A percentile compares a stretch with the other conserved stretches of the same genome.
Evolutionary conservation across 163 green algal genomes (phyloP).

Genomic region (Coccomyxa subellipsoidea): DNA sequence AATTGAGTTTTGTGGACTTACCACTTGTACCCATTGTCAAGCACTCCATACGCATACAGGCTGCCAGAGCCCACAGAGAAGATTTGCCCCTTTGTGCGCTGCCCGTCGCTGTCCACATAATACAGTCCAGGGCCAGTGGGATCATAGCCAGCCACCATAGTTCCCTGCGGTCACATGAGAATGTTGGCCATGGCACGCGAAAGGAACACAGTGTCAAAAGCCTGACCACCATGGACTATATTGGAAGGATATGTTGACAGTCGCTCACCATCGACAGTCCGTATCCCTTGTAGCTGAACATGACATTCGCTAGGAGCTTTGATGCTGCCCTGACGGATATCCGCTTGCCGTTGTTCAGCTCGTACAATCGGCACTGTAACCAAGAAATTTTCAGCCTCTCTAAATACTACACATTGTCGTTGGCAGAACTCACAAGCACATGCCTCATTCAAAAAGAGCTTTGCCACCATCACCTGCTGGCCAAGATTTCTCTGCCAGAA

Average conservation of each 20-base stretch:
- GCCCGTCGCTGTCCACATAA: constrained; percentile 97
- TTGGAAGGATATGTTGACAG: not conserved
- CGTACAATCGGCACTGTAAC: constrained; percentile 92
- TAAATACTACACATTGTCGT: too few relatives aligned
- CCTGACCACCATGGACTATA: not conserved
- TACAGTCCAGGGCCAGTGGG: constrained; percentile 87
- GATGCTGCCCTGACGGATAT: constrained; percentile 95
- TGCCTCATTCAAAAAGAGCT: too few relatives aligned
- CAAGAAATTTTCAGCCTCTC: too few relatives aligned
- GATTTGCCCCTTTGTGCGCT: constrained; percentile 92
- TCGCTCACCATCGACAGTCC: constrained; percentile 90
- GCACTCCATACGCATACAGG: constrained; percentile 97
- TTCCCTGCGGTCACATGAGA: constrained; percentile 70
- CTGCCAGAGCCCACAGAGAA: constrained; percentile 97
- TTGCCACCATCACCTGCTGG: constrained; percentile 74
- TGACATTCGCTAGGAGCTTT: constrained; percentile 98
- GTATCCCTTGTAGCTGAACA: constrained; percentile 97
- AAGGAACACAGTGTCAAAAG: not conserved
- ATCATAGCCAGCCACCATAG: constrained; percentile 97
- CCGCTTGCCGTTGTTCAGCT: constrained; percentile 93
- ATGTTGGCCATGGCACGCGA: not conserved
- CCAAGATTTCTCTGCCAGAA: constrained; percentile 99
- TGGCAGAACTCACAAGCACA: too few relatives aligned
- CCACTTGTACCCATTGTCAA: constrained; percentile 92
- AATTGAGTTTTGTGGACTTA: constrained; percentile 14